phyloP scores from a whole-genome alignment of 176 grass and related monocot genomes.

The Echinochloa phyllopogon region DNA sequence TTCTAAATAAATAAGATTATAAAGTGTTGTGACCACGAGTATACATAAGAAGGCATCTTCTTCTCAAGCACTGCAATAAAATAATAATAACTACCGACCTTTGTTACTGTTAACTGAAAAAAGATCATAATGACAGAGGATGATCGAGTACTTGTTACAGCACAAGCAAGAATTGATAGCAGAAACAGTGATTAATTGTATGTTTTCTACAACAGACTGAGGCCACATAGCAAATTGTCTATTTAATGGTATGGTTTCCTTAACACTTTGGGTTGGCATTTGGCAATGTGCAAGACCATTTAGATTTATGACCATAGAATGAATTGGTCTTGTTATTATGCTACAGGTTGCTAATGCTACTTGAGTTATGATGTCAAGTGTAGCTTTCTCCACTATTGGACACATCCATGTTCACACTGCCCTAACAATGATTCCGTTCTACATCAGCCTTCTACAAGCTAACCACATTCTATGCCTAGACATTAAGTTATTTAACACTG shows the following conservation, averaged over 20 bases:
- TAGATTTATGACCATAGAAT: not conserved
- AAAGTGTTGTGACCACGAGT: not conserved
- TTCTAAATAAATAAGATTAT: not conserved
- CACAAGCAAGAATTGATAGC: not conserved
- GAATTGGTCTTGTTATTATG: not conserved
- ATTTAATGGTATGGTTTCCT: not conserved
- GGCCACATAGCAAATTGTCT: not conserved
- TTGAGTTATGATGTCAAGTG: not conserved
- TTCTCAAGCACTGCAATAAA: too few species aligned
- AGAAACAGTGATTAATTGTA: not conserved
- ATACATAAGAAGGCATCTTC: not conserved
- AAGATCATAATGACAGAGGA: not conserved
- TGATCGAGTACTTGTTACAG: not conserved
- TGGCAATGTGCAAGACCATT: not conserved
- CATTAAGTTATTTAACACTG: not conserved
- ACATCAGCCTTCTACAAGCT: not conserved
- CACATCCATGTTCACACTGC: not conserved
- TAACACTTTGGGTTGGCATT: slow-evolving; percentile 2
- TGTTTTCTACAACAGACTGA: not conserved
- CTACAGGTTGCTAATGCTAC: not conserved
- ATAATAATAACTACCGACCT: not conserved
- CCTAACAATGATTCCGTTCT: not conserved
- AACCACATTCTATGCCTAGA: not conserved
- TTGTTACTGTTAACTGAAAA: not conserved
- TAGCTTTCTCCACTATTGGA: not conserved